Percentiles rank a stretch among this genome's conserved stretches.
Evolutionary conservation across 768 basidiomycete genomes (phyloP).

Genomic region (Russula sp.): DNA sequence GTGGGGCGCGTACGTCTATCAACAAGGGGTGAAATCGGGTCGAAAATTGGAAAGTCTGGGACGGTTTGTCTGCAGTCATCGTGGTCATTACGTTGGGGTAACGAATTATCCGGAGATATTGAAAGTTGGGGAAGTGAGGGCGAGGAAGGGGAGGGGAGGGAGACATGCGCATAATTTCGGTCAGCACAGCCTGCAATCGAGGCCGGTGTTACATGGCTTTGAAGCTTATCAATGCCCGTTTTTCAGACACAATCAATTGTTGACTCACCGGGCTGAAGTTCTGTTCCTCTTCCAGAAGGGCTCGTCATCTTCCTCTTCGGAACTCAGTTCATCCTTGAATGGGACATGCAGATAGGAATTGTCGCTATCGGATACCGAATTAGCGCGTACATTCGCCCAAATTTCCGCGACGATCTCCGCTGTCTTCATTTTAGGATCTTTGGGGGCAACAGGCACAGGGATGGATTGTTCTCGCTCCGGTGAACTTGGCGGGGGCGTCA

Average conservation of each 20-base stretch:
- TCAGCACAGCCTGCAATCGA: neutral
- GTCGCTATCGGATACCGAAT: slow-evolving; percentile 37
- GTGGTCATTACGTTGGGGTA: neutral
- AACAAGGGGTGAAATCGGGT: neutral
- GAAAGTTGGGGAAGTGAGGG: neutral
- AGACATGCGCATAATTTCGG: neutral
- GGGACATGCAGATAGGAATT: slow-evolving; percentile 28
- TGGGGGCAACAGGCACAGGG: slow-evolving; percentile 29
- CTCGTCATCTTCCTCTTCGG: slow-evolving; percentile 21
- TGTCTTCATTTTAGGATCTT: slow-evolving; percentile 38
- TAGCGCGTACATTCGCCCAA: slow-evolving; percentile 45
- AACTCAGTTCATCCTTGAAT: slow-evolving; percentile 24
- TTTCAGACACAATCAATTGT: neutral
- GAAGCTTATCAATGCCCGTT: neutral
- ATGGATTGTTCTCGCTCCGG: slow-evolving; percentile 20
- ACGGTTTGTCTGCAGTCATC: neutral
- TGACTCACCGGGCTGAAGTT: neutral
- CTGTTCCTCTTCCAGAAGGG: slow-evolving; percentile 15
- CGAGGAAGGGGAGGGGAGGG: slow-evolving; percentile 10
- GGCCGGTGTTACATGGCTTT: neutral
- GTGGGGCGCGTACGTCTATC: neutral
- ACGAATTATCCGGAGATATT: neutral
- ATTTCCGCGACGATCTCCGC: slow-evolving; percentile 56
- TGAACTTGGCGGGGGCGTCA: slow-evolving; percentile 25
- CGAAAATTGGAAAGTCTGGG: neutral